Percentiles rank a stretch among this genome's conserved stretches.
Conservation (phyloP, 1,139 yeast species). For the Keqinozyma sinolaborantium region DNA sequence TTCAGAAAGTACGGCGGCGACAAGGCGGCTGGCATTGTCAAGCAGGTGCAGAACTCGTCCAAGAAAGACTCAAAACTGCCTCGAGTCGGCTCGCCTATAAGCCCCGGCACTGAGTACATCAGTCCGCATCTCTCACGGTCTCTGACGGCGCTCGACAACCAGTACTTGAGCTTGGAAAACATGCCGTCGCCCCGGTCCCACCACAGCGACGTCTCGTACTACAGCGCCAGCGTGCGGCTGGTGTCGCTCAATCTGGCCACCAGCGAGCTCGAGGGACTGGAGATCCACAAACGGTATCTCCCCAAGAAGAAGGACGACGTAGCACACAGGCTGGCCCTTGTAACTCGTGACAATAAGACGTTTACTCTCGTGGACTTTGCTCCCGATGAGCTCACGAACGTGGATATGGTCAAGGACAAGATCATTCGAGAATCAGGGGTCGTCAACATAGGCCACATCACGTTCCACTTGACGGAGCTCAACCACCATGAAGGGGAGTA, state of each 20-base stretch:
- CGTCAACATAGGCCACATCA: conserved; percentile 33
- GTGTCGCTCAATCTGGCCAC: conserved; percentile 5
- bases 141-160: conserved; percentile 6
- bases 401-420: conserved; percentile 24
- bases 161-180: conserved; percentile 12
- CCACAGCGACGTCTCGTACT: conserved; percentile 3
- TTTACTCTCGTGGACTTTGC: conserved; percentile 46
- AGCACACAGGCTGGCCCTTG: conserved; percentile 32
- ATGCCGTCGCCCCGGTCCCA: conserved; percentile 7
- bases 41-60: conserved; percentile 11
- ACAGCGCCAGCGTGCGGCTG: conserved; percentile 3
- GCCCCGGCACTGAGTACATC: conserved; percentile 13
- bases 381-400: conserved; percentile 10
- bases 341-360: conserved; percentile 54
- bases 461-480: conserved; percentile 71
- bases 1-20: conserved; percentile 42
- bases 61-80: conserved; percentile 1
- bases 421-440: conserved; percentile 41
- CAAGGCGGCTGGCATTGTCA: conserved; percentile 31
- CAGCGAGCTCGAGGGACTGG: conserved; percentile 3
- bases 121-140: conserved; percentile 2
- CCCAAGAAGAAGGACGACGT: conserved; percentile 19
- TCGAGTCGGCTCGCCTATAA: conserved; percentile 14
- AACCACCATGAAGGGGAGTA: conserved; percentile 62
- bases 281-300: conserved; percentile 23